Percentiles rank a stretch among this genome's conserved stretches.
Evolutionary conservation across 2,329 filamentous ascomycete genomes (phyloP).

Genomic region (Verticillium zaregamsianum): DNA sequence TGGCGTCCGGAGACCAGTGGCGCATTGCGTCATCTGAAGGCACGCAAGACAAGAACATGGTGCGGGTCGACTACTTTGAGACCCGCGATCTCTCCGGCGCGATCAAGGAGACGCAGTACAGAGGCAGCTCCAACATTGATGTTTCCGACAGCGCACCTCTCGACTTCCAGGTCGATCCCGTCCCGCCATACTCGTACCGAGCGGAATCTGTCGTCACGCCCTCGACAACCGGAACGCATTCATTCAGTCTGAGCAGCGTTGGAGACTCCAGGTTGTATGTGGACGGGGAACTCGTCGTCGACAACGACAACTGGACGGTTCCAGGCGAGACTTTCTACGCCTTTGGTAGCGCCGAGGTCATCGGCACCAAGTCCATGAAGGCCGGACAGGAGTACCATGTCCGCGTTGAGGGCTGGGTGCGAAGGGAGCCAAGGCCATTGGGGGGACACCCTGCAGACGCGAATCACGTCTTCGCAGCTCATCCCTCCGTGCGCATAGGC

Average conservation of each 20-base stretch:
- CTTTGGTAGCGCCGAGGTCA: constrained; percentile 13
- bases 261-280: constrained; percentile 17
- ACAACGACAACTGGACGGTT: constrained; percentile 39
- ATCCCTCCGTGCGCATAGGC: constrained; percentile 11
- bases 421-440: not conserved
- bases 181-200: not conserved
- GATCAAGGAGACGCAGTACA: not conserved
- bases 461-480: not conserved
- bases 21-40: not conserved
- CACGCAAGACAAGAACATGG: not conserved
- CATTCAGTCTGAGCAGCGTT: constrained; percentile 19
- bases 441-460: not conserved
- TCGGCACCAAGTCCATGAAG: constrained; percentile 2
- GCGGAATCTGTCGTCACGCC: constrained; percentile 14
- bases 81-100: not conserved
- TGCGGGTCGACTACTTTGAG: not conserved
- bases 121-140: not conserved
- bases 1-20: not conserved
- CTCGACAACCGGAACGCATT: constrained; percentile 19
- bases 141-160: not conserved
- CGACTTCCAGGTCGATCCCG: not conserved
- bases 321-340: constrained; percentile 26
- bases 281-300: constrained; percentile 36
- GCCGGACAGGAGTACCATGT: constrained; percentile 10
- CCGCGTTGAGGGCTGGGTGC: constrained; percentile 9